A percentile compares a stretch with the other conserved stretches of the same genome.
Conservation (phyloP, 2,329 filamentous ascomycete genomes). For the Dryadomyces sulphureus region DNA sequence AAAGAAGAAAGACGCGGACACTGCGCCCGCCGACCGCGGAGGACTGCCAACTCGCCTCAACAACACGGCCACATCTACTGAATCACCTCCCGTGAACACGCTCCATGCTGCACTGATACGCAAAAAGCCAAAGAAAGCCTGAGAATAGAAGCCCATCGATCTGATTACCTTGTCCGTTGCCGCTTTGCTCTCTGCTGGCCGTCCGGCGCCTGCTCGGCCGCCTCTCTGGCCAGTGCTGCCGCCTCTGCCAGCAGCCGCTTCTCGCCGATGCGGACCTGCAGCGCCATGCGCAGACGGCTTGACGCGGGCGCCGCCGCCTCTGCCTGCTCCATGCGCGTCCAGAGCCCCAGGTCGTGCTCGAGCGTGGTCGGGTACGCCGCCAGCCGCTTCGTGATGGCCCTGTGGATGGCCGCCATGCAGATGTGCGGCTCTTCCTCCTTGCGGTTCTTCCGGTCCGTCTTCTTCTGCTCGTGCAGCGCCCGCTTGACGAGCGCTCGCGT, state of each 20-base stretch:
- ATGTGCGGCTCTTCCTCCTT: background rate
- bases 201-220: constrained; percentile 3
- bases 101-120: constrained; percentile 26
- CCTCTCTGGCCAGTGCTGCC: constrained; percentile 11
- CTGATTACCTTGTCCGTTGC: constrained; percentile 9
- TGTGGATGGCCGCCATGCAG: constrained; percentile 21
- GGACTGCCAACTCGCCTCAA: constrained; percentile 1
- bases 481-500: constrained; percentile 34
- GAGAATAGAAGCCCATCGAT: too few relatives aligned
- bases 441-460: constrained; percentile 10
- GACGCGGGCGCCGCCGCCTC: background rate
- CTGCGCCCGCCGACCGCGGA: background rate
- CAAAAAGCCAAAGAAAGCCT: constrained; percentile 37
- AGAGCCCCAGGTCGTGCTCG: constrained; percentile 15
- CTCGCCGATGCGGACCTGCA: constrained; percentile 21
- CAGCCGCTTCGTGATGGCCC: constrained; percentile 14
- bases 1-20: constrained; percentile 27
- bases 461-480: constrained; percentile 16
- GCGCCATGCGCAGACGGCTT: constrained; percentile 14
- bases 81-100: constrained; percentile 15
- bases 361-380: constrained; percentile 12
- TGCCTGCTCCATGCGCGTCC: background rate
- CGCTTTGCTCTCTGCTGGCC: constrained; percentile 12
- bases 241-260: constrained; percentile 18
- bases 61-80: too few relatives aligned